Evolutionary conservation across 305 asterid species (phyloP).

Genomic region (Salvia sclarea): DNA sequence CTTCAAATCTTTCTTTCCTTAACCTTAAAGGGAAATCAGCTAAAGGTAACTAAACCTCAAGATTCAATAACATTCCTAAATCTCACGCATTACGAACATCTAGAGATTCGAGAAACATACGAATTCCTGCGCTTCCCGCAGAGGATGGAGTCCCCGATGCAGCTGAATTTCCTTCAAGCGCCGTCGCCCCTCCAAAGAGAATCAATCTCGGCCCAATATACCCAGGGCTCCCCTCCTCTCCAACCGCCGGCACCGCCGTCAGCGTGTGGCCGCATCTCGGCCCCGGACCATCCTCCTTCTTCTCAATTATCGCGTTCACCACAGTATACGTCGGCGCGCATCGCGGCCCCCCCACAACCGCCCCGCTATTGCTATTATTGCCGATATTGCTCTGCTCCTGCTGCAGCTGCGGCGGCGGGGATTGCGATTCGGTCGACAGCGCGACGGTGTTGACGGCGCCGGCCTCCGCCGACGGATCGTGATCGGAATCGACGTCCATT

Average conservation of each 20-base stretch:
- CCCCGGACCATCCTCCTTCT: conserved; percentile 98
- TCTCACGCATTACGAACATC: conserved; percentile 18
- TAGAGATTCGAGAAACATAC: conserved; percentile 48
- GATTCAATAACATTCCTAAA: conserved; percentile 4
- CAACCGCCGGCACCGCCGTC: conserved; percentile 93
- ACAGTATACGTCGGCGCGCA: conserved; percentile 87
- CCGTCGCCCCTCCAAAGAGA: conserved; percentile 96
- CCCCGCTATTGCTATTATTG: conserved; percentile 32
- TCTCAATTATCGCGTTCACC: conserved; percentile 74
- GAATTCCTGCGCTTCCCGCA: conserved; percentile 96
- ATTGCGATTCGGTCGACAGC: conserved; percentile 43
- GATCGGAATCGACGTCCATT: conserved; percentile 96
- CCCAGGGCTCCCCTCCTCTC: conserved; percentile 88
- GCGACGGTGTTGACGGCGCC: conserved; percentile 41
- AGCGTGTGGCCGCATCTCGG: conserved; percentile 97
- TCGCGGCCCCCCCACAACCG: conserved; percentile 74
- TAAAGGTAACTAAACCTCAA: conserved; percentile 22
- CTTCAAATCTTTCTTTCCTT: conserved; percentile 9
- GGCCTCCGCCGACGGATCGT: conserved; percentile 59
- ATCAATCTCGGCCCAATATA: conserved; percentile 87
- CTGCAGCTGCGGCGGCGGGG: conserved; percentile 45
- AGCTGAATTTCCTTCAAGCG: conserved; percentile 94
- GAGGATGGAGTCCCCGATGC: conserved; percentile 85
- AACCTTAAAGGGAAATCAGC: conserved; percentile 17
- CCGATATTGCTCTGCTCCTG: conserved; percentile 30